Percentiles rank a stretch among this genome's conserved stretches.
Evolutionary conservation across 2,329 filamentous ascomycete genomes (phyloP).

Genomic region (Aspergillus sp.): DNA sequence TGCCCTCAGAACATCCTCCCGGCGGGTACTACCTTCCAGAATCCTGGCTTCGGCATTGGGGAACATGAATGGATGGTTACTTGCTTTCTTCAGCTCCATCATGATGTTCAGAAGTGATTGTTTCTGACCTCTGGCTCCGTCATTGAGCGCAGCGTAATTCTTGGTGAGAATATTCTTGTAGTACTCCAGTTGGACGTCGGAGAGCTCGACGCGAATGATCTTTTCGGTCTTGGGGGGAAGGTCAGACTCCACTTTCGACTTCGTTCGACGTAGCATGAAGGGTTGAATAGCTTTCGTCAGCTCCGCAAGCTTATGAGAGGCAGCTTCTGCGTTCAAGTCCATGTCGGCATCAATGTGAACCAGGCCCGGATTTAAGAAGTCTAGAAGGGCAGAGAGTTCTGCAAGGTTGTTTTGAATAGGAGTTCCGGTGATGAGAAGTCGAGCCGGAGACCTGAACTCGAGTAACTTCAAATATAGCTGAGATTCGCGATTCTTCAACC

Average conservation of each 20-base stretch:
- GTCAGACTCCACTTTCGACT: constrained; percentile 96
- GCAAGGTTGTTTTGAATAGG: constrained; percentile 96
- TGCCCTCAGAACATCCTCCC: constrained; percentile 88
- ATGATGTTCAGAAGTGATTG: constrained; percentile 96
- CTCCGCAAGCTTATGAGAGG: constrained; percentile 82
- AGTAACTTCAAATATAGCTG: constrained; percentile 85
- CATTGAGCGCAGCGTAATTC: constrained; percentile 92
- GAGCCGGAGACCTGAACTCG: constrained; percentile 83
- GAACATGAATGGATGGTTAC: constrained; percentile 98
- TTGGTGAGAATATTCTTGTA: constrained; percentile 98
- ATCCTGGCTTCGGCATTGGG: constrained; percentile 89
- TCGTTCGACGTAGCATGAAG: constrained; percentile 92
- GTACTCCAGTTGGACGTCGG: constrained; percentile 94
- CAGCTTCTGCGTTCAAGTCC: constrained; percentile 77
- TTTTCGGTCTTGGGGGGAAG: constrained; percentile 97
- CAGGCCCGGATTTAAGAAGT: constrained; percentile 95
- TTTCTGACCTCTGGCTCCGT: constrained; percentile 86
- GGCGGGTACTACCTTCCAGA: constrained; percentile 73
- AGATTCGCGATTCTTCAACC: constrained; percentile 93
- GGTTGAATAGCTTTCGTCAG: constrained; percentile 86
- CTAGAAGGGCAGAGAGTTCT: constrained; percentile 87
- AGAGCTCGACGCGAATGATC: constrained; percentile 96
- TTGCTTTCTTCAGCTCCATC: constrained; percentile 99
- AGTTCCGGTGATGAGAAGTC: constrained; percentile 92
- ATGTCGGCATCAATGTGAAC: constrained; percentile 90